These are phyloP conservation scores for Macadamia tetraphylla DNA, from an alignment of 164 flowering plant genomes.

Conservation along the genomic window DNA sequence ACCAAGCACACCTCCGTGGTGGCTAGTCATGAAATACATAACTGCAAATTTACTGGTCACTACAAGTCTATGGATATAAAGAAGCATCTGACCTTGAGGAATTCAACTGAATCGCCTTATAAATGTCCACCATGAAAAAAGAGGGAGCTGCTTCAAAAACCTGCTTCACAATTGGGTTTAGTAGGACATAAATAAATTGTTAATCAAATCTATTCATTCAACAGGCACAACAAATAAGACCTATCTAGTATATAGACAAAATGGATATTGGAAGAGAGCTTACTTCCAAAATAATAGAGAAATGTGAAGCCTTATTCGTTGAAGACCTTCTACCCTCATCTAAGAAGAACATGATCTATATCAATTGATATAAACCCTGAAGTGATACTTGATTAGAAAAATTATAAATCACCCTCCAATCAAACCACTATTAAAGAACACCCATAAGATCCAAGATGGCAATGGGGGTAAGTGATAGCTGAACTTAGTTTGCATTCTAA, in stretches of 20 bases:
- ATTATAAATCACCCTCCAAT: background rate
- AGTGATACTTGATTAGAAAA: background rate
- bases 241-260: background rate
- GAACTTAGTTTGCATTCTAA: too few species aligned
- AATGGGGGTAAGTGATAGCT: too few species aligned
- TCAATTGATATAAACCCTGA: background rate
- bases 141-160: conserved; percentile 86
- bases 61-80: too few species aligned
- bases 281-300: conserved; percentile 83
- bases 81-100: conserved; percentile 52
- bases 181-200: background rate
- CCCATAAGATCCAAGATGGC: too few species aligned
- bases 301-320: conserved; percentile 52
- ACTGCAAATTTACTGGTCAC: conserved; percentile 10
- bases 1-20: conserved; percentile 58
- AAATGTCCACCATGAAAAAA: conserved; percentile 32
- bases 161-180: conserved; percentile 21
- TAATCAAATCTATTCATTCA: too few species aligned
- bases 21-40: conserved; percentile 26
- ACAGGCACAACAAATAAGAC: too few species aligned
- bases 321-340: conserved; percentile 99
- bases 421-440: background rate
- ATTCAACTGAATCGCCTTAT: conserved; percentile 63
- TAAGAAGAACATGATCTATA: conserved; percentile 23
- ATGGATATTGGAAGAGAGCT: conserved; percentile 10